Percentiles rank a stretch among this genome's conserved stretches.
Evolutionary conservation across 2,329 filamentous ascomycete genomes (phyloP).

Genomic region (Fusarium nodosum): DNA sequence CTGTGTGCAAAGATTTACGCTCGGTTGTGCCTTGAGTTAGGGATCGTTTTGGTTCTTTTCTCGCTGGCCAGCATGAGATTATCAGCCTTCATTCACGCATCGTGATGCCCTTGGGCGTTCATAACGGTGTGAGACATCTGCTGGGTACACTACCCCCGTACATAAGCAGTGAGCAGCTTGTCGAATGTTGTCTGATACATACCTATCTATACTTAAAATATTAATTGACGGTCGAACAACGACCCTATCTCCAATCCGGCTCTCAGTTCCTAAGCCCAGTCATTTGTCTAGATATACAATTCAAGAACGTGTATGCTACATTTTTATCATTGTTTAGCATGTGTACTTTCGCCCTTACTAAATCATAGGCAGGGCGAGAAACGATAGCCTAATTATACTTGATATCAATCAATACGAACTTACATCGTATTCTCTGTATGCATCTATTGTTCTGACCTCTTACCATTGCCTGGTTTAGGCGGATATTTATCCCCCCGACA

Average conservation of each 20-base stretch:
- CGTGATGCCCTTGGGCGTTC: slow-evolving; percentile 50
- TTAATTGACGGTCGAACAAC: neutral
- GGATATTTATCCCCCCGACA: slow-evolving; percentile 45
- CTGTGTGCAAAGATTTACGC: slow-evolving; percentile 88
- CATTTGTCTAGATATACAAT: neutral
- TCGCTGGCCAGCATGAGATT: slow-evolving; percentile 52
- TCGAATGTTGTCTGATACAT: slow-evolving; percentile 52
- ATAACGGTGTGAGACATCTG: slow-evolving; percentile 53
- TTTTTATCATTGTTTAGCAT: neutral
- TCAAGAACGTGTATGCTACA: neutral
- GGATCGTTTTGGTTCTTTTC: slow-evolving; percentile 65
- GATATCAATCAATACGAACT: slow-evolving; percentile 14
- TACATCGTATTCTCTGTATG: slow-evolving; percentile 15
- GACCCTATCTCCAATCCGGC: neutral
- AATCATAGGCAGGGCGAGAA: no score
- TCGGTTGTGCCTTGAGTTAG: slow-evolving; percentile 58
- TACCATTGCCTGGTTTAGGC: slow-evolving; percentile 4
- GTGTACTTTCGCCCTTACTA: no score
- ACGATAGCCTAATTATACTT: neutral
- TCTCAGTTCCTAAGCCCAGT: neutral
- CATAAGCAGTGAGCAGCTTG: slow-evolving; percentile 49
- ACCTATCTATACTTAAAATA: slow-evolving; percentile 1
- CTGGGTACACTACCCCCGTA: slow-evolving; percentile 55
- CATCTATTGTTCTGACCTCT: neutral
- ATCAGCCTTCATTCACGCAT: slow-evolving; percentile 49